A percentile compares a stretch with the other conserved stretches of the same genome.
Conservation (phyloP, 495 filamentous ascomycete genomes). For the Aspergillus saccharolyticus region DNA sequence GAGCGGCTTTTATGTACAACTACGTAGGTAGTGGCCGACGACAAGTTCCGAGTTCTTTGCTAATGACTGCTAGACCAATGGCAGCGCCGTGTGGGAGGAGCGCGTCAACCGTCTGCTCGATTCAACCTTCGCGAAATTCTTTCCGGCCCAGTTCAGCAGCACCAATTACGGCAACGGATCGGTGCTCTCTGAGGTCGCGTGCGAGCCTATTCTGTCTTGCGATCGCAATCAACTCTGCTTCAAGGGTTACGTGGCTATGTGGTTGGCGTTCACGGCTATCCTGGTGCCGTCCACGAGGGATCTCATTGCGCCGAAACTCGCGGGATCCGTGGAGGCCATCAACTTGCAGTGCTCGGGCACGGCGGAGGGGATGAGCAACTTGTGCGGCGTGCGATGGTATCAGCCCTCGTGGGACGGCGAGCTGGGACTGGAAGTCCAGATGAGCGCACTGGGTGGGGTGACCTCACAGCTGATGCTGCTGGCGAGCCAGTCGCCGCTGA, state of each 20-base stretch:
- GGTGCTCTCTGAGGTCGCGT: constrained; percentile 63
- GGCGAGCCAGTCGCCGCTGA: constrained; percentile 5
- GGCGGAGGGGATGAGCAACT: constrained; percentile 47
- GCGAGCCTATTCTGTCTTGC: constrained; percentile 57
- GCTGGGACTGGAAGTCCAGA: constrained; percentile 47
- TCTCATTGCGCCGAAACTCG: constrained; percentile 56
- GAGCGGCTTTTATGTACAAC: constrained; percentile 65
- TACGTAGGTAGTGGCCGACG: constrained; percentile 28
- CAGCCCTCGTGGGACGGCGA: constrained; percentile 57
- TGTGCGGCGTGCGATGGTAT: constrained; percentile 68
- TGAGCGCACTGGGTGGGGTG: constrained; percentile 51
- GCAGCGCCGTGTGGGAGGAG: constrained; percentile 44
- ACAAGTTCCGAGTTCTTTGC: constrained; percentile 15
- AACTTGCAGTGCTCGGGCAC: constrained; percentile 48
- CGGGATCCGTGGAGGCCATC: constrained; percentile 58
- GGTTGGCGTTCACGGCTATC: constrained; percentile 67
- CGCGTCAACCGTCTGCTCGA: constrained; percentile 50
- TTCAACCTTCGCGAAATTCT: constrained; percentile 49
- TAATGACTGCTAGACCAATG: constrained; percentile 42
- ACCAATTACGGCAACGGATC: constrained; percentile 32
- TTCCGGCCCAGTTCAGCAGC: constrained; percentile 23
- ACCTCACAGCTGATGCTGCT: constrained; percentile 27
- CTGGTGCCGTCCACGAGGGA: constrained; percentile 52
- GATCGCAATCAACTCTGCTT: constrained; percentile 68
- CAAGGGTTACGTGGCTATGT: constrained; percentile 70